These are phyloP conservation scores for Fraxinus anomala DNA, from an alignment of 257 asterid genomes.

Conservation along the genomic window DNA sequence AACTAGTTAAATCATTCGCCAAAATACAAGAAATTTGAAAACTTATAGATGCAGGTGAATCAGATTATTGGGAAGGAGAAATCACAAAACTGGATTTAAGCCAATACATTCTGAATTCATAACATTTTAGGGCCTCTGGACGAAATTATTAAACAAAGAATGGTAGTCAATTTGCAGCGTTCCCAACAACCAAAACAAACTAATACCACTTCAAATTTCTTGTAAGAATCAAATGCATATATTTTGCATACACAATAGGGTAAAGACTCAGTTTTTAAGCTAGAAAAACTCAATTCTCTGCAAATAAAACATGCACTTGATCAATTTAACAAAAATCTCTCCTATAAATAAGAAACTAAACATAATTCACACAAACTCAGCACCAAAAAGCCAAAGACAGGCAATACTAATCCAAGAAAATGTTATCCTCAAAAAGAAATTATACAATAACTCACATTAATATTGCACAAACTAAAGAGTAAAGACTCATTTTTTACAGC, in stretches of 20 bases:
- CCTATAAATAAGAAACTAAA: not conserved
- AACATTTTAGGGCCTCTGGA: not conserved
- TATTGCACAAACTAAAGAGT: not conserved
- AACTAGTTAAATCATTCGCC: not conserved
- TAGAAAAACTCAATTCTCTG: slow-evolving; percentile 1
- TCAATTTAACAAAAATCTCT: not conserved
- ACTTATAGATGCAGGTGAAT: no score
- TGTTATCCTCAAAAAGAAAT: not conserved
- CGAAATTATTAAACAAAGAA: not conserved
- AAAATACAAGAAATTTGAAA: no score
- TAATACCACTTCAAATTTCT: not conserved
- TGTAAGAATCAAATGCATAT: not conserved
- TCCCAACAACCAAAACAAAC: not conserved
- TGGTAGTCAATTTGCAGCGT: not conserved
- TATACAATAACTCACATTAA: not conserved
- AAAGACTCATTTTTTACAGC: slow-evolving; percentile 6
- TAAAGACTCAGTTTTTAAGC: slow-evolving; percentile 2
- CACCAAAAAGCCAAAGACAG: not conserved
- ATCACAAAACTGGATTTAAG: not conserved
- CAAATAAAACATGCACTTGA: not conserved
- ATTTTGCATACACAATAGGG: not conserved
- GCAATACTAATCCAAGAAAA: not conserved
- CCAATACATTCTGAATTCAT: not conserved
- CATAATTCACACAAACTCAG: not conserved
- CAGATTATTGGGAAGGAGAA: no score